phyloP scores from a whole-genome alignment of 805 yeast genomes.

The Kuraishia capsulata region DNA sequence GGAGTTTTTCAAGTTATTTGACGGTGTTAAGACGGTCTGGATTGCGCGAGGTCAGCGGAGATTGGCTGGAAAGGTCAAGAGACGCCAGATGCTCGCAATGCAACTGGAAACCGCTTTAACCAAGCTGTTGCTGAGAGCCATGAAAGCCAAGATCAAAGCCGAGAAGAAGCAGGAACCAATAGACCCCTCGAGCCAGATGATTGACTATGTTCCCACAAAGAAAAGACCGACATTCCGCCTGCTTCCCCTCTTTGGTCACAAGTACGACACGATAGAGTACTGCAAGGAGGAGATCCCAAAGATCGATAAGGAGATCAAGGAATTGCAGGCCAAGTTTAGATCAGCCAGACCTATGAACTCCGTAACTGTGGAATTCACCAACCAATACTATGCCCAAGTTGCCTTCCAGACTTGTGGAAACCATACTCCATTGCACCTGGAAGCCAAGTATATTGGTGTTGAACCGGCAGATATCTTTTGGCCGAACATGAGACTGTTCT shows the following conservation, averaged over 20 bases:
- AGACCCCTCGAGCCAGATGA: conserved; percentile 37
- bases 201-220: conserved; percentile 50
- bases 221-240: conserved; percentile 56
- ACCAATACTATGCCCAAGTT: conserved; percentile 66
- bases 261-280: conserved; percentile 54
- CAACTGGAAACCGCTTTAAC: conserved; percentile 63
- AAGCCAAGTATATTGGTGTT: conserved; percentile 52
- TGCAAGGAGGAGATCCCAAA: conserved; percentile 49
- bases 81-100: conserved; percentile 51
- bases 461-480: conserved; percentile 58
- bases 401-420: conserved; percentile 58
- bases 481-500: conserved; percentile 66
- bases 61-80: conserved; percentile 44
- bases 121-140: conserved; percentile 47
- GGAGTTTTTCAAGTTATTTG: conserved; percentile 66
- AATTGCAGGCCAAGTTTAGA: conserved; percentile 41
- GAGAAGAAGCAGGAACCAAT: conserved; percentile 53
- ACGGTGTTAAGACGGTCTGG: conserved; percentile 78
- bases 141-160: conserved; percentile 52
- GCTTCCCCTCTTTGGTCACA: conserved; percentile 36
- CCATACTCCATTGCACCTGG: conserved; percentile 57
- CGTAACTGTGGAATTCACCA: conserved; percentile 69
- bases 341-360: conserved; percentile 62
- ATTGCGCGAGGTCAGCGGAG: conserved; percentile 56
- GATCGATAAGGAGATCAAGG: conserved; percentile 45